Base-by-base conservation (phyloP, 2,329 filamentous ascomycete genomes). In the Colletotrichum ledebouriae region DNA sequence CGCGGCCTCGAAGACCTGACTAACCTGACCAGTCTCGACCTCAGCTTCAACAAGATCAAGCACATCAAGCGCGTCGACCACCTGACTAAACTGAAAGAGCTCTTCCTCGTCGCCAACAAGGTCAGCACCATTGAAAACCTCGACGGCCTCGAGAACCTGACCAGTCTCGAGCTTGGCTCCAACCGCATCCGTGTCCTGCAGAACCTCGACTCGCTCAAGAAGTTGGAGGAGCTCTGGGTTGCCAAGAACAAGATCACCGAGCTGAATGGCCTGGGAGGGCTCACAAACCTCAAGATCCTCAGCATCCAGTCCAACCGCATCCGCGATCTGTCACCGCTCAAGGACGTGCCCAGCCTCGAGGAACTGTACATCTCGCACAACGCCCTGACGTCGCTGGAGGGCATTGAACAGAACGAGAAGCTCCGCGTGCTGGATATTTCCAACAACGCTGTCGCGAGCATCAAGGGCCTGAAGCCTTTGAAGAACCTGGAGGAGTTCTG, bases 41-140 rank as follows among this genome's bases (percentile, higher is more conserved):
- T 99, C 59, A 97, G 93, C 79, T 99, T 98, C 87, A 99, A 99
- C 85, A 98, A 98, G 84, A 95, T 99, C 83, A 98, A 97, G 79
- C 94, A 98, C 80, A 97, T 99, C 83, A 97, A 97, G 80, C 90
- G 95, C 75, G 83, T 98, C 72, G 86, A 87, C 67, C 92, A 95
- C 74, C 83, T 99, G 67, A 90, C 83, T 22, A 86, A 94, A 61
- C 86, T 98, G 65, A 91, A 86, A 70, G 94, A 98, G 73, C 78
- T 99, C 3, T 99, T 92, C 78, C 92, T 99, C 73, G 94, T 98
- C 57, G 93, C 97, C 76, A 98, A 99, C 81, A 96, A 96, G 79
- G 97, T 99, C 76, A 87, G 87, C 72, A 90, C 85, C 63, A 98
- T 99, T 74, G 95, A 98, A 76, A 91, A 91, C 13, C 83, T 99